Conservation (phyloP, 805 yeast genomes). For the Myxozyma udenii region DNA sequence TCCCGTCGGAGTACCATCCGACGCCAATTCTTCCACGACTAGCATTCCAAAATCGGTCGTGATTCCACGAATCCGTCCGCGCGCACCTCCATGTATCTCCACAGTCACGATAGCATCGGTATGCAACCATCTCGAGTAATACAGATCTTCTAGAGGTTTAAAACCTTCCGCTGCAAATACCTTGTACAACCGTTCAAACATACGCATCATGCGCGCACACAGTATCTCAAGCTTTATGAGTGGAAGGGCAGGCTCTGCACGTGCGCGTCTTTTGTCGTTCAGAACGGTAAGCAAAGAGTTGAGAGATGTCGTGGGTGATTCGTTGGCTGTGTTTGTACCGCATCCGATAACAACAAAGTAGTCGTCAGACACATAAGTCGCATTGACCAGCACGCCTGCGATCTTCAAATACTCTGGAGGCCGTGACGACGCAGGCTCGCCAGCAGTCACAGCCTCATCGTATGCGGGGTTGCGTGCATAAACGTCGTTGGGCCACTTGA, state of each 20-base stretch:
- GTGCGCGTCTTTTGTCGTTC: conserved; percentile 49
- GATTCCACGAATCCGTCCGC: conserved; percentile 74
- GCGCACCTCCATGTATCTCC: conserved; percentile 49
- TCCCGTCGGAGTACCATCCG: conserved; percentile 50
- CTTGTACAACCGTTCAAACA: conserved; percentile 60
- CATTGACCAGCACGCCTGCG: conserved; percentile 80
- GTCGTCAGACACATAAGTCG: conserved; percentile 58
- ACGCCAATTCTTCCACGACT: conserved; percentile 64
- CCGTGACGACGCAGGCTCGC: conserved; percentile 28
- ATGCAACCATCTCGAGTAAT: conserved; percentile 87
- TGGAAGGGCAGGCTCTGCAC: conserved; percentile 48
- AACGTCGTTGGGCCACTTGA: conserved; percentile 97
- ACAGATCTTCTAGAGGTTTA: conserved; percentile 59
- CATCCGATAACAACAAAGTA: conserved; percentile 77
- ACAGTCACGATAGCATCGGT: conserved; percentile 66
- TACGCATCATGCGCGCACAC: conserved; percentile 64
- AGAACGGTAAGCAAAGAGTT: conserved; percentile 63
- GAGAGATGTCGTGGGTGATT: conserved; percentile 89
- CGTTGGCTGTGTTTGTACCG: conserved; percentile 78
- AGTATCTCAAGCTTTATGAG: conserved; percentile 49
- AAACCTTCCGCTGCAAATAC: conserved; percentile 64
- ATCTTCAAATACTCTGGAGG: conserved; percentile 56
- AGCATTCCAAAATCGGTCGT: conserved; percentile 81
- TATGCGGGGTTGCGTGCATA: conserved; percentile 62
- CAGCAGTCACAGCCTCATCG: conserved; percentile 28